Conservation (phyloP, 2,329 filamentous ascomycete genomes). For the Neodidymelliopsis sp. region DNA sequence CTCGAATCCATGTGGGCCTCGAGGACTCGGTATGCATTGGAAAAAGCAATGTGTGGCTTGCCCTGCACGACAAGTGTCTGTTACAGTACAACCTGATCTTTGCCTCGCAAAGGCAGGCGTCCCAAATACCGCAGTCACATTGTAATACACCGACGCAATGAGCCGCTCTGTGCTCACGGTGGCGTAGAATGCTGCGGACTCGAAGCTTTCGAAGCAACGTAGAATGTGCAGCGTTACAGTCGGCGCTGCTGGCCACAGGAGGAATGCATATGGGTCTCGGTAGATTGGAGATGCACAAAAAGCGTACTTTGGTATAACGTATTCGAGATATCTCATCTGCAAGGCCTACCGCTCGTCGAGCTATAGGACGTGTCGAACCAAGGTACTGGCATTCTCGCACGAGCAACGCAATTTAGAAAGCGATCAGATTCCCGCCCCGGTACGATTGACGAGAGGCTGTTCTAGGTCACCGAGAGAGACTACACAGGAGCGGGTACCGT, state of each 20-base stretch:
- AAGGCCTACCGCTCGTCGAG: too few relatives aligned
- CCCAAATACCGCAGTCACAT: not conserved
- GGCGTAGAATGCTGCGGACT: constrained; percentile 5
- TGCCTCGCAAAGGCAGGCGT: not conserved
- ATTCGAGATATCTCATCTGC: too few relatives aligned
- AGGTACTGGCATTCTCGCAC: too few relatives aligned
- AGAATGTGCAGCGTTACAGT: constrained; percentile 16
- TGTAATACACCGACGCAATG: constrained; percentile 5
- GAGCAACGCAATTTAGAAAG: too few relatives aligned
- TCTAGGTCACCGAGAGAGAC: not conserved
- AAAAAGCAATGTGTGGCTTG: constrained; percentile 15
- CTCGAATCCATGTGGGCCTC: constrained; percentile 3
- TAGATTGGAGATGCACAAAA: not conserved
- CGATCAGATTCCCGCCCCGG: too few relatives aligned
- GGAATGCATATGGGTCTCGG: not conserved
- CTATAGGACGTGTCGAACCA: too few relatives aligned
- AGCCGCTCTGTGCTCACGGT: constrained; percentile 7
- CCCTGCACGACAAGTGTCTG: constrained; percentile 9
- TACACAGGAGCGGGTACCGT: not conserved
- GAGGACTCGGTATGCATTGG: constrained; percentile 2
- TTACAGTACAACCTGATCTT: constrained; percentile 9
- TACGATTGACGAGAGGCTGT: too few relatives aligned
- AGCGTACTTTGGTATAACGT: too few relatives aligned
- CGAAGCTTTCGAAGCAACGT: constrained; percentile 18
- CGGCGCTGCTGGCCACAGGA: not conserved